Percentiles rank a stretch among this genome's conserved stretches.
Conservation (phyloP, 2,329 filamentous ascomycete genomes). For the Aspergillus tanneri region DNA sequence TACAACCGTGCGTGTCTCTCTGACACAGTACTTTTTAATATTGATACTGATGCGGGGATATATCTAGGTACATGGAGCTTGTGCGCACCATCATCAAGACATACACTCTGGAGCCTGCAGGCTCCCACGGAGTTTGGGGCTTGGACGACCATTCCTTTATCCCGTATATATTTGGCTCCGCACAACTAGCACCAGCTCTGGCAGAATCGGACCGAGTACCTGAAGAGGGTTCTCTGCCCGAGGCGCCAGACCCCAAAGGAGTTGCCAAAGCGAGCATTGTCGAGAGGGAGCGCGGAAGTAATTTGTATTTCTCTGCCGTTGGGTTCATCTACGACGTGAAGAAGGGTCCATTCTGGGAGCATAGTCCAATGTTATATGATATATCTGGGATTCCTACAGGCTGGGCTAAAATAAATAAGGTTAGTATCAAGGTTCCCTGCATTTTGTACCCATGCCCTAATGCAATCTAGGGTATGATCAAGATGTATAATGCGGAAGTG, state of each 20-base stretch:
- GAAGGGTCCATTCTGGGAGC: conserved; percentile 93
- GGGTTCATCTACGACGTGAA: conserved; percentile 98
- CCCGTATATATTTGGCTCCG: conserved; percentile 92
- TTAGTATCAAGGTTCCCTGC: not conserved
- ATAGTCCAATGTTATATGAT: conserved; percentile 91
- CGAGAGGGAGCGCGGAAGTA: conserved; percentile 62
- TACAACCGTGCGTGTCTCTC: conserved; percentile 70
- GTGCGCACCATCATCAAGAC: conserved; percentile 80
- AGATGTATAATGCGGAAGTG: conserved; percentile 98
- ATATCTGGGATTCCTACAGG: conserved; percentile 86
- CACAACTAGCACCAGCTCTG: conserved; percentile 80
- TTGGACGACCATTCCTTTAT: conserved; percentile 96
- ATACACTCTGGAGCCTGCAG: conserved; percentile 92
- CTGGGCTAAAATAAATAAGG: conserved; percentile 99
- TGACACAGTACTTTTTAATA: not conserved
- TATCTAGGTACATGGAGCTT: conserved; percentile 69
- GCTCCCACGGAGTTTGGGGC: conserved; percentile 96
- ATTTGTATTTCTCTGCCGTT: conserved; percentile 93
- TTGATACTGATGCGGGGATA: conserved; percentile 6
- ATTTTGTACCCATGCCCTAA: not conserved
- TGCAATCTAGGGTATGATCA: conserved; percentile 77
- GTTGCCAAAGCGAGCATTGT: conserved; percentile 66
- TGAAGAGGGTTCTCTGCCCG: conserved; percentile 71
- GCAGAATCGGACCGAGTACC: conserved; percentile 63
- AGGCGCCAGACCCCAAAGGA: conserved; percentile 68